Percentiles rank a stretch among this genome's conserved stretches.
These are phyloP conservation scores for Noccaea bulbosa DNA, from an alignment of 345 rosid genomes.

Conservation along the genomic window DNA sequence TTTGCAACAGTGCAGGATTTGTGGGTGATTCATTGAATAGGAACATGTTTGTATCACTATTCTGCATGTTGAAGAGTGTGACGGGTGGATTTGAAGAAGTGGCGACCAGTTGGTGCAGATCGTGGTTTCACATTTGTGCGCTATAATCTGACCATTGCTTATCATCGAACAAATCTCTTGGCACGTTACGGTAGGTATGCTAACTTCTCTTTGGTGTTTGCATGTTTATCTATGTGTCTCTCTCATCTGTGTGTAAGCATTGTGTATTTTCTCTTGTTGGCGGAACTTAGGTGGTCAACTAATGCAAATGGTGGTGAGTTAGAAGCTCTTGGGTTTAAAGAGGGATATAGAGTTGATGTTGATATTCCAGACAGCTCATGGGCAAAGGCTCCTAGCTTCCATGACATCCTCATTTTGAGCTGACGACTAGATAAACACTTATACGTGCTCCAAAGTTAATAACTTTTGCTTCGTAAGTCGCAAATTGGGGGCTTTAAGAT, in stretches of 20 bases:
- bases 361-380: constrained; percentile 92
- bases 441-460: too few relatives aligned
- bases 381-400: constrained; percentile 79
- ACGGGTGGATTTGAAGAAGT: constrained; percentile 74
- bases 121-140: constrained; percentile 84
- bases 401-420: constrained; percentile 72
- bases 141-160: constrained; percentile 85
- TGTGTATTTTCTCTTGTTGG: too few relatives aligned
- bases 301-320: constrained; percentile 66
- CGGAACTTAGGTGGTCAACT: constrained; percentile 69
- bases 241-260: not conserved
- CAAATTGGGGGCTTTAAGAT: too few relatives aligned
- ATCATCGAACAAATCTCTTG: constrained; percentile 91
- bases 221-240: not conserved
- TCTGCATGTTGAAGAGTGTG: constrained; percentile 70
- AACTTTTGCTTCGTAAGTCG: too few relatives aligned
- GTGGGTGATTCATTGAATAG: constrained; percentile 94
- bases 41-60: constrained; percentile 92
- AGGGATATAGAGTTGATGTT: constrained; percentile 86
- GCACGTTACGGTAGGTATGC: constrained; percentile 96
- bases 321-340: constrained; percentile 81
- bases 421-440: too few relatives aligned
- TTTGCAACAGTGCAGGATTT: constrained; percentile 74
- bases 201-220: constrained; percentile 23
- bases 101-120: constrained; percentile 95